Conservation (phyloP, 352 stramenopile species). For the Ophiocytium majus region DNA sequence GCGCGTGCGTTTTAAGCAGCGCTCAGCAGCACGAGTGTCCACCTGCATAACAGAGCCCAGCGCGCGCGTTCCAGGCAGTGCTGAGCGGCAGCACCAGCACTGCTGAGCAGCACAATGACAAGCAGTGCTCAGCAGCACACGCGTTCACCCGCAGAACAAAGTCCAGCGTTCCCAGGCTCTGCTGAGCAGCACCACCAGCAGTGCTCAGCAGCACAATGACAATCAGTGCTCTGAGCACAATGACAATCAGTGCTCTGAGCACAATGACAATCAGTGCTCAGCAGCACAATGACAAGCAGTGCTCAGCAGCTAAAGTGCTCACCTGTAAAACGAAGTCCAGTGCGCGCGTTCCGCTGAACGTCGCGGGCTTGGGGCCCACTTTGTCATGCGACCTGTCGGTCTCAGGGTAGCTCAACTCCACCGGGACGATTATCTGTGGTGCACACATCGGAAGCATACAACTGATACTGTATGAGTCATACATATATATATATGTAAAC, state of each 20-base stretch:
- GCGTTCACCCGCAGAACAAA: too few species aligned
- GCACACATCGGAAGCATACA: background rate
- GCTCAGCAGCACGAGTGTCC: too few species aligned
- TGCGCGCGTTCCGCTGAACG: conserved; percentile 55
- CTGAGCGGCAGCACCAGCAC: too few species aligned
- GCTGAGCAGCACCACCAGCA: too few species aligned
- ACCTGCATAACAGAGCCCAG: too few species aligned
- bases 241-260: background rate
- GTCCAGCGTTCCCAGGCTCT: too few species aligned
- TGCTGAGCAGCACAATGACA: conserved; percentile 5
- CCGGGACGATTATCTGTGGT: conserved; percentile 42
- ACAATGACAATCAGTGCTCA: conserved; percentile 1
- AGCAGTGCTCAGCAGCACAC: too few species aligned
- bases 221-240: background rate
- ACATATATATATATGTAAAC: background rate
- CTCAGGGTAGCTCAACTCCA: conserved; percentile 51
- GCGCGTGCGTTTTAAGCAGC: too few species aligned
- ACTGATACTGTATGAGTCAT: background rate
- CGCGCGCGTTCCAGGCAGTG: too few species aligned
- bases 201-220: background rate
- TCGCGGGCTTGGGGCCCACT: conserved; percentile 59
- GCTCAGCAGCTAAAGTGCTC: background rate
- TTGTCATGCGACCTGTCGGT: conserved; percentile 49
- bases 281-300: background rate
- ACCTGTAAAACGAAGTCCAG: conserved; percentile 58